phyloP scores from a whole-genome alignment of 179 eudicot genomes.

The Beta corolliflora region DNA sequence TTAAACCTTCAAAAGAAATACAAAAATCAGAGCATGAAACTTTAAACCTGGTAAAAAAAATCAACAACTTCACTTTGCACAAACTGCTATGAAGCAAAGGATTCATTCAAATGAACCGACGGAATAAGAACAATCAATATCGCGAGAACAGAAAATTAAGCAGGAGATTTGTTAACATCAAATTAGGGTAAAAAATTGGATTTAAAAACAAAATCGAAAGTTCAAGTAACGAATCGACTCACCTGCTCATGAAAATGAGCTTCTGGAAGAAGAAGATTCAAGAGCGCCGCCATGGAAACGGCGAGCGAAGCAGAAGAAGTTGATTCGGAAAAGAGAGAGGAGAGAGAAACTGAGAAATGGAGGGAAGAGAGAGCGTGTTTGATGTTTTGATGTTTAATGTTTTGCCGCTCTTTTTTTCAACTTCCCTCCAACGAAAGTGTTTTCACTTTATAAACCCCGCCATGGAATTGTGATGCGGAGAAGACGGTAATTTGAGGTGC shows the following conservation, averaged over 20 bases:
- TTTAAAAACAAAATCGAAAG: not conserved
- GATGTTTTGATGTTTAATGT: not conserved
- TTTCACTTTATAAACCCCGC: not conserved
- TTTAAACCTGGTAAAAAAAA: not conserved
- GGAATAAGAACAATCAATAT: no score
- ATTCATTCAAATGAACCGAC: no score
- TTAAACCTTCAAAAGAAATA: not conserved
- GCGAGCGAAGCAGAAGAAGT: not conserved
- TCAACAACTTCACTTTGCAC: not conserved
- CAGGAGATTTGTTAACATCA: no score
- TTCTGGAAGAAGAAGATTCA: not conserved
- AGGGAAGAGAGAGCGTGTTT: not conserved
- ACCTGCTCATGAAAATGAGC: not conserved
- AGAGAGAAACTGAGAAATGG: not conserved
- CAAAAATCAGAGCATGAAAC: not conserved
- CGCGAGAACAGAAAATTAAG: no score
- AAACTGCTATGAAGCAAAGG: not conserved
- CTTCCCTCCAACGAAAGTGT: slow-evolving; percentile 1
- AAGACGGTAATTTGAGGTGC: slow-evolving; percentile 1
- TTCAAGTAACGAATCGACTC: not conserved
- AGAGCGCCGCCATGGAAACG: not conserved
- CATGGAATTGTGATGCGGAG: slow-evolving; percentile 4
- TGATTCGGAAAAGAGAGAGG: no score
- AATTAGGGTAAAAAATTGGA: not conserved
- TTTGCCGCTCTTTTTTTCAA: slow-evolving; percentile 10